These are phyloP conservation scores for Globisporangium irregulare DNA, from an alignment of 352 stramenopile species.

Conservation along the genomic window DNA sequence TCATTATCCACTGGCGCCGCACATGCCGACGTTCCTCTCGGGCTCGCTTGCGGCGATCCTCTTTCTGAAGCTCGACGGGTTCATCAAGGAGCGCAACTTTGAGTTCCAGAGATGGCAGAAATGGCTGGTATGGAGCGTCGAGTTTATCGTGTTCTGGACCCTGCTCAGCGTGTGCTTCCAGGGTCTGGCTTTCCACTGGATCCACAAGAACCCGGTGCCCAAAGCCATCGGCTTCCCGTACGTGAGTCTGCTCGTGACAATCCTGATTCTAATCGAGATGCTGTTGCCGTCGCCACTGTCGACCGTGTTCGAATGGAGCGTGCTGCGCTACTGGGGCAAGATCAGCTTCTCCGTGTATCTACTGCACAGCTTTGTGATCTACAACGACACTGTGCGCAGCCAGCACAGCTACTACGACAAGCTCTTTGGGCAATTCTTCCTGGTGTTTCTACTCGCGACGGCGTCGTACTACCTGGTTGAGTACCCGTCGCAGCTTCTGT, in stretches of 20 bases:
- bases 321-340: slow-evolving; percentile 33
- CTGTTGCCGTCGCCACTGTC: slow-evolving; percentile 25
- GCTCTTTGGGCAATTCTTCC: slow-evolving; percentile 30
- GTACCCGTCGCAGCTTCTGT: slow-evolving; percentile 41
- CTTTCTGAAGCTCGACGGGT: slow-evolving; percentile 22
- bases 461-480: slow-evolving; percentile 41
- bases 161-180: slow-evolving; percentile 26
- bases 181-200: slow-evolving; percentile 28
- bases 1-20: slow-evolving; percentile 24
- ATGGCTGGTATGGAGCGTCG: slow-evolving; percentile 14
- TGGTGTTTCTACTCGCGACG: slow-evolving; percentile 30
- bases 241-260: slow-evolving; percentile 23
- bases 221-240: slow-evolving; percentile 17
- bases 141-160: slow-evolving; percentile 17
- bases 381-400: slow-evolving; percentile 19
- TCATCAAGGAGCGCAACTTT: slow-evolving; percentile 14
- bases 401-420: slow-evolving; percentile 35
- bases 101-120: slow-evolving; percentile 15
- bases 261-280: slow-evolving; percentile 36
- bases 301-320: slow-evolving; percentile 28
- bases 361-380: slow-evolving; percentile 44
- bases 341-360: slow-evolving; percentile 43
- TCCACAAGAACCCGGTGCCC: slow-evolving; percentile 23
- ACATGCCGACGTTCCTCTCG: slow-evolving; percentile 32
- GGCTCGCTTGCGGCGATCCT: slow-evolving; percentile 32